Percentiles rank a stretch among this genome's conserved stretches.
These are phyloP conservation scores for Phlyctochytrium planicorne DNA, from an alignment of 192 early-diverging fungal genomes.

Conservation along the genomic window DNA sequence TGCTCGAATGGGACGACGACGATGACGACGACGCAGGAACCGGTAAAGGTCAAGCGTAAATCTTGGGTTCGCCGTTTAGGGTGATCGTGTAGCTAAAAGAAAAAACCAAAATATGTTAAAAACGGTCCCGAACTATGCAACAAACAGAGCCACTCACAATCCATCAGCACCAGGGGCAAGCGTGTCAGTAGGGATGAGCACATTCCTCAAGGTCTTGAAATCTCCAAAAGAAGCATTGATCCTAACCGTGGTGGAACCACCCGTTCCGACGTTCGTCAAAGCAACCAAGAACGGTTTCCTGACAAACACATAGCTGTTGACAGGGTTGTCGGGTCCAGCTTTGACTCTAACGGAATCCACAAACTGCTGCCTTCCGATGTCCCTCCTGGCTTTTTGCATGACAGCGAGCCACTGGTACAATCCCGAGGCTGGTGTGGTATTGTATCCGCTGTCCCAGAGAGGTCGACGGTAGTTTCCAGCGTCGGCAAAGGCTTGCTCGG, in stretches of 20 bases:
- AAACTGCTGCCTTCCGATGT: conserved; percentile 3
- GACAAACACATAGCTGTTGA: conserved; percentile 12
- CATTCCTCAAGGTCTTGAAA: background rate
- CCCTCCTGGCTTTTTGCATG: conserved; percentile 7
- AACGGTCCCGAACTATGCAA: background rate
- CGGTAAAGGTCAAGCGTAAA: background rate
- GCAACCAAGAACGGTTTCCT: conserved; percentile 19
- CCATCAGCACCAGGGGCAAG: background rate
- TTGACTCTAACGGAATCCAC: conserved; percentile 3
- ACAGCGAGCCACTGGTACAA: conserved; percentile 5
- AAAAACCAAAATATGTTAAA: no score
- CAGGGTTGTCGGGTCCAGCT: background rate
- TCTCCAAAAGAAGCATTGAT: background rate
- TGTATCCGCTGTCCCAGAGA: conserved; percentile 26
- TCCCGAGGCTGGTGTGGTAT: background rate
- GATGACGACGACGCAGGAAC: no score
- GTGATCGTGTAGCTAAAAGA: conserved; percentile 12
- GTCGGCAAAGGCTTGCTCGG: conserved; percentile 28
- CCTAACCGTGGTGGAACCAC: background rate
- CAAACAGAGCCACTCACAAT: no score
- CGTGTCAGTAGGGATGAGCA: conserved; percentile 5
- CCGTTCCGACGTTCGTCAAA: conserved; percentile 13
- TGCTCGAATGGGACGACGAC: no score
- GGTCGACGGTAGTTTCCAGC: conserved; percentile 27
- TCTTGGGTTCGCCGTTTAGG: conserved; percentile 14